A percentile compares a stretch with the other conserved stretches of the same genome.
phyloP scores from a whole-genome alignment of 345 rosid species.

The Ailanthus altissimus region DNA sequence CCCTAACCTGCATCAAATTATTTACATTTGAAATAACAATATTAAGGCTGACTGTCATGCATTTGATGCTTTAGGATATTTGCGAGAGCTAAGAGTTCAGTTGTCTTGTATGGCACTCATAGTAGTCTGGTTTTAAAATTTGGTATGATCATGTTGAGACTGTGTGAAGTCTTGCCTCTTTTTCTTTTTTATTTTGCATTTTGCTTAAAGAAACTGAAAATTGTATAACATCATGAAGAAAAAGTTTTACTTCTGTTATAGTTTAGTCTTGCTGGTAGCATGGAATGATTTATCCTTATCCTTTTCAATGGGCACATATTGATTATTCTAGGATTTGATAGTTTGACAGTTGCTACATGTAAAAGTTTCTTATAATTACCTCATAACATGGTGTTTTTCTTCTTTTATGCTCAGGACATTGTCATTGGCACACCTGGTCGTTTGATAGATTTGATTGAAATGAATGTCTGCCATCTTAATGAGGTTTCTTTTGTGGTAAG shows the following conservation, averaged over 20 bases:
- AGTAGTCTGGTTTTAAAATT: too few species aligned
- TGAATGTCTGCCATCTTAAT: slow-evolving; percentile 60
- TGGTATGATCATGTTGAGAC: too few species aligned
- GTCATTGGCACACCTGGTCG: slow-evolving; percentile 99
- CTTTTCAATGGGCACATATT: not conserved
- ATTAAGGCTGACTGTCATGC: not conserved
- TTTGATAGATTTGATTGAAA: slow-evolving; percentile 84
- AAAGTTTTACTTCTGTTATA: not conserved
- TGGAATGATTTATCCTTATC: not conserved
- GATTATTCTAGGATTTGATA: not conserved
- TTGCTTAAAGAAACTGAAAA: too few species aligned
- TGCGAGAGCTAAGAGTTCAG: not conserved
- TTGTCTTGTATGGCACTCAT: not conserved
- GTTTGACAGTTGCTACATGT: not conserved
- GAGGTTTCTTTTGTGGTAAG: slow-evolving; percentile 95
- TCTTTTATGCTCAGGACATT: slow-evolving; percentile 54
- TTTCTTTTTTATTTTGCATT: too few species aligned
- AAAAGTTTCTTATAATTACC: not conserved
- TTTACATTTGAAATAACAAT: not conserved
- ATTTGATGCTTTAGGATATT: not conserved
- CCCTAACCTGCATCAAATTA: too few species aligned
- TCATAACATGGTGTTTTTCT: not conserved
- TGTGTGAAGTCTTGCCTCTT: too few species aligned
- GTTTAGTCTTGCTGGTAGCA: not conserved
- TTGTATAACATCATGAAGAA: too few species aligned